Evolutionary conservation across 331 rosid genomes (phyloP).

Genomic region (Acacia concinna): DNA sequence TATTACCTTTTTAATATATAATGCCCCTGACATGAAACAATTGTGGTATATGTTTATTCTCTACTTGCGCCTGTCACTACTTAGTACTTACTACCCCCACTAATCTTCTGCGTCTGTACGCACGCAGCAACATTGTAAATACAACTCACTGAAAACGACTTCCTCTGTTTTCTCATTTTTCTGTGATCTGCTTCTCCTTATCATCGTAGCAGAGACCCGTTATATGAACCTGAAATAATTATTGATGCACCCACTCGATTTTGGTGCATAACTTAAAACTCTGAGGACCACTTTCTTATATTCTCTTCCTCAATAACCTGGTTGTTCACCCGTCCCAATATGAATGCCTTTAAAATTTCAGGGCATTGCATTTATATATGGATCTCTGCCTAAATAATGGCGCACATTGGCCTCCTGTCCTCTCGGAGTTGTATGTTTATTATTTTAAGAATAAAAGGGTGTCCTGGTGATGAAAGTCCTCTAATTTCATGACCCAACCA

Average conservation of each 20-base stretch:
- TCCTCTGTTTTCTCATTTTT: not conserved
- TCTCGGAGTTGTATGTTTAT: not conserved
- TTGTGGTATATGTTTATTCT: not conserved
- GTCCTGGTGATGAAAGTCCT: not conserved
- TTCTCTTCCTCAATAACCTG: not conserved
- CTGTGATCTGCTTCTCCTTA: not conserved
- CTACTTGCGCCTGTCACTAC: not conserved
- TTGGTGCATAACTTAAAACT: not conserved
- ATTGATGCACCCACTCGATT: not conserved
- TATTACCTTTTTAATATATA: not conserved
- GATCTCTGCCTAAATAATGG: not conserved
- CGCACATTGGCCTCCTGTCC: not conserved
- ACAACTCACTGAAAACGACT: not conserved
- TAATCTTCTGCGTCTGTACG: not conserved
- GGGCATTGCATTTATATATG: not conserved
- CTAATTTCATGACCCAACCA: not conserved
- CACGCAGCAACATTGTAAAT: not conserved
- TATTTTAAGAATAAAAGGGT: not conserved
- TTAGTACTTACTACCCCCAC: not conserved
- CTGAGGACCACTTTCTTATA: not conserved
- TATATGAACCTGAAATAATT: not conserved
- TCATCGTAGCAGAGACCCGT: not conserved
- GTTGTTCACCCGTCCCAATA: slow-evolving; percentile 1
- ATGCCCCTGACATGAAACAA: not conserved
- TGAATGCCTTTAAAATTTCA: not conserved